Conservation (phyloP, 2,329 filamentous ascomycete species). For the Aspergillus tanneri region DNA sequence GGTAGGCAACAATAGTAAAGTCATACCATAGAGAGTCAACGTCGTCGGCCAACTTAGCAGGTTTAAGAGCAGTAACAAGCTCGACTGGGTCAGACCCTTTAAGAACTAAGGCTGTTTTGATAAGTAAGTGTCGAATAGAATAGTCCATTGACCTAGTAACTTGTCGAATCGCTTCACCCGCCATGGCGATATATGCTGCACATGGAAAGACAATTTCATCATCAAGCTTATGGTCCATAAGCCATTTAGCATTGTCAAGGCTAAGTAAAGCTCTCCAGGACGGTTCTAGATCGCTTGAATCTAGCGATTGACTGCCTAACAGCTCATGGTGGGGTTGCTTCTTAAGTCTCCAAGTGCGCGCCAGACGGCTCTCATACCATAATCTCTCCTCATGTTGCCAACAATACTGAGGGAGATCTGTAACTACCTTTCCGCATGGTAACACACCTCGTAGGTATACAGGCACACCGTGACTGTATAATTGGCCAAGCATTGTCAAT, state of each 20-base stretch:
- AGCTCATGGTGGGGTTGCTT: constrained; percentile 10
- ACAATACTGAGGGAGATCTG: constrained; percentile 8
- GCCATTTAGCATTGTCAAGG: neutral
- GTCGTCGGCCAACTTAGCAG: neutral
- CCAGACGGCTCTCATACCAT: constrained; percentile 8
- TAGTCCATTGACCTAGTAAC: neutral
- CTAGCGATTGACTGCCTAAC: neutral
- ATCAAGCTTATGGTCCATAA: neutral
- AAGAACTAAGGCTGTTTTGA: neutral
- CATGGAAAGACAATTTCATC: constrained; percentile 2
- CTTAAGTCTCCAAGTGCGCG: constrained; percentile 7
- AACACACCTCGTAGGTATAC: constrained; percentile 7
- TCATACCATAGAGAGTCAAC: constrained; percentile 9
- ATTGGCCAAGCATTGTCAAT: neutral
- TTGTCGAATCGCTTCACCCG: constrained; percentile 7
- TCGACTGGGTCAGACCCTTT: neutral
- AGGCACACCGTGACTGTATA: constrained; percentile 3
- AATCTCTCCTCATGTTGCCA: constrained; percentile 9
- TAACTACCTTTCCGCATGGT: neutral
- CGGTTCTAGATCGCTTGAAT: neutral
- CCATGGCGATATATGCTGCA: constrained; percentile 7
- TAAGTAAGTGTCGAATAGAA: neutral
- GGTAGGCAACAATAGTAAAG: constrained; percentile 10
- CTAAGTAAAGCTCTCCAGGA: constrained; percentile 5
- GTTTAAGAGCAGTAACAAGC: constrained; percentile 6